A percentile compares a stretch with the other conserved stretches of the same genome.
phyloP scores from a whole-genome alignment of 441 rosid genomes.

The Populus tomentosa region DNA sequence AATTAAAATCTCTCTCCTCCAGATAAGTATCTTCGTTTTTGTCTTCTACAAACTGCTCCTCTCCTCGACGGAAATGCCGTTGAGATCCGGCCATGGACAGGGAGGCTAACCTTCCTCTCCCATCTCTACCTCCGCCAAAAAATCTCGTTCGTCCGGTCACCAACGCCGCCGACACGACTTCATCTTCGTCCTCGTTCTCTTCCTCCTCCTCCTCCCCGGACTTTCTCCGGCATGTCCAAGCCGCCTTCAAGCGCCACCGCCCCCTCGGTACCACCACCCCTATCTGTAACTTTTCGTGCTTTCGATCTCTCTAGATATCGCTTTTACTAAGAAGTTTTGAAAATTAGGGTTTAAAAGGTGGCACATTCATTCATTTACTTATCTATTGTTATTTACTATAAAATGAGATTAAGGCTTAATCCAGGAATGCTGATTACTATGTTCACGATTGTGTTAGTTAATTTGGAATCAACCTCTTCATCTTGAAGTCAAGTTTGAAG shows the following conservation, averaged over 20 bases:
- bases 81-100: slow-evolving; percentile 68
- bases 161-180: slow-evolving; percentile 45
- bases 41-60: neutral
- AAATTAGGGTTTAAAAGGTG: neutral
- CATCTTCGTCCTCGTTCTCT: slow-evolving; percentile 35
- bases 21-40: neutral
- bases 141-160: slow-evolving; percentile 27
- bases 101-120: slow-evolving; percentile 85
- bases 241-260: slow-evolving; percentile 96
- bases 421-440: neutral
- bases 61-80: slow-evolving; percentile 59
- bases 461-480: neutral
- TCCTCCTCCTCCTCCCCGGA: slow-evolving; percentile 51
- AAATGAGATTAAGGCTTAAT: neutral
- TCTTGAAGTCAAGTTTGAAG: neutral
- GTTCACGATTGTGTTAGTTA: neutral
- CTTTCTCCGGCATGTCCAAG: slow-evolving; percentile 71
- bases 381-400: neutral
- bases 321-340: neutral
- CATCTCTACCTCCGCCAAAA: slow-evolving; percentile 31
- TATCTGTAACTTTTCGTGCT: neutral
- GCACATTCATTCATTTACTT: neutral
- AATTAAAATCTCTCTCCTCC: too few species aligned
- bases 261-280: slow-evolving; percentile 47
- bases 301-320: neutral